Base-by-base conservation (phyloP, 768 basidiomycete genomes). In the Psilocybe tampanensis region DNA sequence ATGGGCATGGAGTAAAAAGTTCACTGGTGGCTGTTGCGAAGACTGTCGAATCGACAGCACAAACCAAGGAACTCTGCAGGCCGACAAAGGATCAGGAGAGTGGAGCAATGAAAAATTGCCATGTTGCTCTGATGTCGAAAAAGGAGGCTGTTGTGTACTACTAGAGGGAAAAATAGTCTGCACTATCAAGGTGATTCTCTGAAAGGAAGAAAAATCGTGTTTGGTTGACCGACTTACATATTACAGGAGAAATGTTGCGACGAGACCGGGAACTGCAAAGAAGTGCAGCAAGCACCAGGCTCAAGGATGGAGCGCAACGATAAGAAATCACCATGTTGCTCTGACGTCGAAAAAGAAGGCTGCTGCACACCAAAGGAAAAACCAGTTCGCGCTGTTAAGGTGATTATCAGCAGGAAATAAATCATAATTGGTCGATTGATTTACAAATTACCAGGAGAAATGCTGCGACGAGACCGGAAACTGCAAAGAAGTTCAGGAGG, bases 11-110 rank as follows among this genome's bases (percentile, higher is more conserved):
- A 54, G 43, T 41, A 49, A 42, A 15, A 42, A 59, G 7, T 54
- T 59, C 19, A 59, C 52, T 9, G 58, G 58, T 22, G 56, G 56
- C 2, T 58, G 56, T 45, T 54, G 58, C 47, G 52, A 59, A 15
- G 52, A 54, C 18, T 59, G 58, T 39, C 58, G 47, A 19, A 47
- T 49, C 18, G 41, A 47, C 29, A 21, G 41, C 2, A n/a, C 21
- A 48, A 23, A n/a, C 21, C 19, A 43, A 19, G 29, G 29, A 29
- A 5, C 29, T 29, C 24, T 32, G 11, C 23, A 11, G 6, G 17
- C 12, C 23, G 21, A 32, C 13, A 55, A 54, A 19, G 58, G 49
- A 33, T 12, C 24, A 5, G 36, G 42, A 12, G 26, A 12, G 26
- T 8, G 32, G 47, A 24, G 18, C 12, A 42, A 48, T 13, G 39